Conservation (phyloP, 177 flowering plant species). For the Vitis hybrid region DNA sequence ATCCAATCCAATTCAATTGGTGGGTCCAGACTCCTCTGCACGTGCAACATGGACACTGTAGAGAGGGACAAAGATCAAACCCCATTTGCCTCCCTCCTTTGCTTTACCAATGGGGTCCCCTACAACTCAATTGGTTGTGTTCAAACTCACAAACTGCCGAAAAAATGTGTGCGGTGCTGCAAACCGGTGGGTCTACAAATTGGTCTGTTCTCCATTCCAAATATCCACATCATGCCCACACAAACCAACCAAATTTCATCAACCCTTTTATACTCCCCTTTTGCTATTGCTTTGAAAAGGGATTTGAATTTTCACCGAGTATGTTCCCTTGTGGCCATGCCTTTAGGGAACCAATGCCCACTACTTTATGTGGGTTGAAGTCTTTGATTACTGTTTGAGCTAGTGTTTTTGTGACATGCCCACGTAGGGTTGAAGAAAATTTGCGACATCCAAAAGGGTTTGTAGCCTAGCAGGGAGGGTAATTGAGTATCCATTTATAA, state of each 20-base stretch:
- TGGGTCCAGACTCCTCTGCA: conserved; percentile 12
- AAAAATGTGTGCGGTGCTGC: not conserved
- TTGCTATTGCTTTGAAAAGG: conserved; percentile 7
- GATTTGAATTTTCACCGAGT: conserved; percentile 11
- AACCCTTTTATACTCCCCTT: not conserved
- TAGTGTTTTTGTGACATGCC: conserved; percentile 2
- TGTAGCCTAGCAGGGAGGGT: too few species aligned
- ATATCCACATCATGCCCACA: conserved; percentile 31
- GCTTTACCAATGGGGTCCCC: not conserved
- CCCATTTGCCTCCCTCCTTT: conserved; percentile 5
- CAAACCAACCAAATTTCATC: conserved; percentile 5
- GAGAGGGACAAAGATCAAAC: conserved; percentile 4
- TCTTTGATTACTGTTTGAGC: conserved; percentile 1
- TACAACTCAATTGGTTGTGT: not conserved
- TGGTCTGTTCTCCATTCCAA: conserved; percentile 23
- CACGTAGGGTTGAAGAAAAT: conserved; percentile 5
- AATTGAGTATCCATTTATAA: too few species aligned
- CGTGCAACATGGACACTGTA: conserved; percentile 23
- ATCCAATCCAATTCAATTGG: not conserved
- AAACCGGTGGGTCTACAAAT: not conserved
- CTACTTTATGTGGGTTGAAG: not conserved
- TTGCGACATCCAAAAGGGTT: conserved; percentile 4
- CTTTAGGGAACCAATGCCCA: conserved; percentile 36
- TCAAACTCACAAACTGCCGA: conserved; percentile 3
- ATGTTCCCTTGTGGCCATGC: conserved; percentile 26